phyloP scores from a whole-genome alignment of 805 yeast species.

The Metschnikowia santaceciliae region DNA sequence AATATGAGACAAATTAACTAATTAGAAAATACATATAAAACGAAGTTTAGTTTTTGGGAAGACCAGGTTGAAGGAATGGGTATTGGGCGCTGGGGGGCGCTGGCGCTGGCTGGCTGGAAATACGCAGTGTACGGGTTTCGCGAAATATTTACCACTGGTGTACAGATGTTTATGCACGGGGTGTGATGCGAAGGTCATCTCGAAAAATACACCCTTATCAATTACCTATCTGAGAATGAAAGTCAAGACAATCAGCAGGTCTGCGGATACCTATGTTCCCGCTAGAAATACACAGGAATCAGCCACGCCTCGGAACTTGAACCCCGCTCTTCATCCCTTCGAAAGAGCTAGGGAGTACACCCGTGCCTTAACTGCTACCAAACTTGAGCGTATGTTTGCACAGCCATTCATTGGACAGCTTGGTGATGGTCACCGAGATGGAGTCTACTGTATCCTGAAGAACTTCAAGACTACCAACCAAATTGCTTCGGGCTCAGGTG shows the following conservation, averaged over 20 bases:
- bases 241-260: constrained; percentile 82
- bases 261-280: constrained; percentile 89
- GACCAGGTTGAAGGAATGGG: no score
- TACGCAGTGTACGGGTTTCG: not conserved
- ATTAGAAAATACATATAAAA: no score
- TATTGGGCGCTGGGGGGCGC: no score
- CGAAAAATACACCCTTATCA: not conserved
- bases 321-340: constrained; percentile 94
- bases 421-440: constrained; percentile 94
- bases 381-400: constrained; percentile 94
- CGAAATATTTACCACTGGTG: not conserved
- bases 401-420: constrained; percentile 94
- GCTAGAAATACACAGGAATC: constrained; percentile 87
- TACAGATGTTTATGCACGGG: not conserved
- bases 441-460: constrained; percentile 83
- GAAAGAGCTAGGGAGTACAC: constrained; percentile 97
- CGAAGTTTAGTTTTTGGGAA: not conserved
- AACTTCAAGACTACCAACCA: constrained; percentile 65
- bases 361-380: constrained; percentile 90
- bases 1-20: no score
- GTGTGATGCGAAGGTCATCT: constrained; percentile 3
- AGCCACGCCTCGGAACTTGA: constrained; percentile 79
- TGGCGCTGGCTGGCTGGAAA: not conserved
- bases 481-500: constrained; percentile 91
- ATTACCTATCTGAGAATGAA: constrained; percentile 45